These are phyloP conservation scores for Brassica rapa DNA, from an alignment of 345 rosid genomes.

Conservation along the genomic window DNA sequence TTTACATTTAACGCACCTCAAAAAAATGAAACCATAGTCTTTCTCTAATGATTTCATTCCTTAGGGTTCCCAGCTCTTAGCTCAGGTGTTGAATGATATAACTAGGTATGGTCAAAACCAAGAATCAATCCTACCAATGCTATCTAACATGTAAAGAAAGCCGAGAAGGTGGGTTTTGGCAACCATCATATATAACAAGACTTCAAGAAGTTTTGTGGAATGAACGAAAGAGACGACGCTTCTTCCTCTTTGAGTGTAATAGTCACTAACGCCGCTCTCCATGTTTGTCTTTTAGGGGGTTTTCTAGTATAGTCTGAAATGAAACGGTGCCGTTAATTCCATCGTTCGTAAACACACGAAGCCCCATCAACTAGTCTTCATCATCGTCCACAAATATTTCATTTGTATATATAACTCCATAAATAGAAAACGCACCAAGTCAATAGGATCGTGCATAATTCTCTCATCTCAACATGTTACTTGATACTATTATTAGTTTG, in stretches of 20 bases:
- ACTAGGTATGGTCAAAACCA: too few species aligned
- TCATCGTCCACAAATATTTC: neutral
- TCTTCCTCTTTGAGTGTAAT: constrained; percentile 48
- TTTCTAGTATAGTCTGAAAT: constrained; percentile 1
- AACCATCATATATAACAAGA: too few species aligned
- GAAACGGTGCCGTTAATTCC: neutral
- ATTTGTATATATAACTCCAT: neutral
- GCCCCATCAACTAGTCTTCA: neutral
- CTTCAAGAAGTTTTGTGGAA: constrained; percentile 45
- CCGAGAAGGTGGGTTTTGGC: too few species aligned
- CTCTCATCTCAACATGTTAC: neutral
- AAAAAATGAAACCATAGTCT: too few species aligned
- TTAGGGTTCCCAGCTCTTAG: too few species aligned
- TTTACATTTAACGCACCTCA: neutral
- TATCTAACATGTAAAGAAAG: neutral
- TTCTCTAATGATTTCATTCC: too few species aligned
- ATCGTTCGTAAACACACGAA: neutral
- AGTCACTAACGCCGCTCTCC: constrained; percentile 45
- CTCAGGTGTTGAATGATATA: too few species aligned
- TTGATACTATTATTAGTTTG: neutral
- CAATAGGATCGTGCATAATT: neutral
- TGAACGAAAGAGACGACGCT: constrained; percentile 76
- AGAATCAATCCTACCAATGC: neutral
- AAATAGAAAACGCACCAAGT: constrained; percentile 26
- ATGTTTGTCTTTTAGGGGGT: constrained; percentile 29